Evolutionary conservation across 73 alveolate species (phyloP).

Genomic region (Paramecium primaurelia): DNA sequence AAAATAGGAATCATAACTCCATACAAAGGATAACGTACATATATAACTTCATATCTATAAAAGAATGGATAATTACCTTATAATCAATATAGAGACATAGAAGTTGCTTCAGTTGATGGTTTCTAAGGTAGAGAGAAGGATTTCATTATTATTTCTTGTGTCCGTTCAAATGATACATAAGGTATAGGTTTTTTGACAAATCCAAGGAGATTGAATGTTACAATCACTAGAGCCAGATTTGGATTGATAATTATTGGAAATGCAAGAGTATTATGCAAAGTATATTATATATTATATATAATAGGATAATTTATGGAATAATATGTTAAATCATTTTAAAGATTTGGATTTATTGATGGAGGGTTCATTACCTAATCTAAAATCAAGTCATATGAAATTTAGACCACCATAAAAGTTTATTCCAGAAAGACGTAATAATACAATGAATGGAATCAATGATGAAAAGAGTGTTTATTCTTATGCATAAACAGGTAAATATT

Average conservation of each 20-base stretch:
- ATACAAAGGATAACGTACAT: constrained; percentile 99
- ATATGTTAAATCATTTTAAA: constrained; percentile 94
- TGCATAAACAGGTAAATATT: neutral
- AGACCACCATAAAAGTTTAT: constrained; percentile 70
- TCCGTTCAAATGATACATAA: constrained; percentile 92
- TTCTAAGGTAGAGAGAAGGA: constrained; percentile 99
- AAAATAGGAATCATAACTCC: constrained; percentile 99
- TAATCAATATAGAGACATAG: constrained; percentile 70
- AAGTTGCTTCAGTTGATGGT: constrained; percentile 97
- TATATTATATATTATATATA: neutral
- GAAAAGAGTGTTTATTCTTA: constrained; percentile 18
- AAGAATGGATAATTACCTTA: constrained; percentile 66
- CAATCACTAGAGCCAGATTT: constrained; percentile 99
- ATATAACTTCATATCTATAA: constrained; percentile 79
- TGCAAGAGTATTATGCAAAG: constrained; percentile 85
- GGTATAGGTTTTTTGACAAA: constrained; percentile 98
- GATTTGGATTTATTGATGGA: constrained; percentile 93
- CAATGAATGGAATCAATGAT: constrained; percentile 20
- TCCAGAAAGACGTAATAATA: constrained; percentile 65
- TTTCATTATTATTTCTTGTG: constrained; percentile 97
- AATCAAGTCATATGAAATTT: constrained; percentile 68
- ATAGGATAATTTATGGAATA: constrained; percentile 83
- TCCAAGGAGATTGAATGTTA: constrained; percentile 99
- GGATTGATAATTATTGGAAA: constrained; percentile 98
- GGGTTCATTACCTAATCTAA: constrained; percentile 85